Percentiles rank a stretch among this genome's conserved stretches.
Evolutionary conservation across 2,329 filamentous ascomycete genomes (phyloP).

Genomic region (Blastomyces gilchristii): DNA sequence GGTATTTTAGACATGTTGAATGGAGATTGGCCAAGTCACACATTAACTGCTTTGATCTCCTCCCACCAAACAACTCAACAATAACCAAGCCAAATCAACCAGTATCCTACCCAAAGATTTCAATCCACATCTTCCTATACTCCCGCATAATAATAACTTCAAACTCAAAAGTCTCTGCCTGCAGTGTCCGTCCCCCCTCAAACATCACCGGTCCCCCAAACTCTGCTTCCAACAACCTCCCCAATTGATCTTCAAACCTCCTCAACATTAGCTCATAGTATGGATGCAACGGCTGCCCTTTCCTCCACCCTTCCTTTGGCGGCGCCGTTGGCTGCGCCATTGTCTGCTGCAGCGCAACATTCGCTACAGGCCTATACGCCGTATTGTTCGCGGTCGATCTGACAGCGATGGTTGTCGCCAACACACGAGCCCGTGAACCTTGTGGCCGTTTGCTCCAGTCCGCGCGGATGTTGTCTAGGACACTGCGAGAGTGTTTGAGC

Average conservation of each 20-base stretch:
- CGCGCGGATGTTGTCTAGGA: constrained; percentile 16
- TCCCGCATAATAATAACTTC: constrained; percentile 13
- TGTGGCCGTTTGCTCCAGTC: constrained; percentile 13
- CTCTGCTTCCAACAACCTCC: not conserved
- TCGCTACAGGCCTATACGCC: constrained; percentile 9
- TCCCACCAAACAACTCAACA: not conserved
- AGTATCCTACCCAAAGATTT: constrained; percentile 10
- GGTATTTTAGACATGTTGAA: too few species aligned
- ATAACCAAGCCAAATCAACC: not conserved
- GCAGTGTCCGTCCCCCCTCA: not conserved
- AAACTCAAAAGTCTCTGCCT: constrained; percentile 6
- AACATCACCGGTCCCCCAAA: not conserved
- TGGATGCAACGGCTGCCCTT: constrained; percentile 13
- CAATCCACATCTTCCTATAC: constrained; percentile 16
- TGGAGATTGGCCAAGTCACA: not conserved
- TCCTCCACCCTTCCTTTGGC: constrained; percentile 13
- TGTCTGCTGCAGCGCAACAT: constrained; percentile 10
- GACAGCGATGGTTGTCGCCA: not conserved
- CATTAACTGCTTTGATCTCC: not conserved
- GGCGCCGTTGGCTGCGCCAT: constrained; percentile 11
- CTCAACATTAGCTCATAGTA: constrained; percentile 16
- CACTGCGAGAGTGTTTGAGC: constrained; percentile 14
- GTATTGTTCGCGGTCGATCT: constrained; percentile 13
- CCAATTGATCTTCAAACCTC: constrained; percentile 11
- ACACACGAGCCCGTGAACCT: constrained; percentile 3